A percentile compares a stretch with the other conserved stretches of the same genome.
These are phyloP conservation scores for Geotrichum aggregatum DNA, from an alignment of 1,139 yeast genomes.

Conservation along the genomic window DNA sequence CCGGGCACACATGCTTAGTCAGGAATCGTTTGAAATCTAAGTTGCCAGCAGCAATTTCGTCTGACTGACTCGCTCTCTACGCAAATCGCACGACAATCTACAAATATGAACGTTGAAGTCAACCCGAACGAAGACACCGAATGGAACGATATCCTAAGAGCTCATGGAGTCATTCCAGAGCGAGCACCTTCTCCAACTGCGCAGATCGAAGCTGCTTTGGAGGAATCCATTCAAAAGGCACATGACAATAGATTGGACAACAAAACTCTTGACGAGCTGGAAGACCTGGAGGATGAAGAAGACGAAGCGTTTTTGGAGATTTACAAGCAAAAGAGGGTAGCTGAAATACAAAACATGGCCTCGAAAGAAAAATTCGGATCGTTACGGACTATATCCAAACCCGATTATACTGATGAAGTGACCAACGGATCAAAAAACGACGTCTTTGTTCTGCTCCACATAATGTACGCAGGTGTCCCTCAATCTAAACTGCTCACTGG, in stretches of 20 bases:
- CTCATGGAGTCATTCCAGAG: constrained; percentile 88
- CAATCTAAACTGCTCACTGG: constrained; percentile 70
- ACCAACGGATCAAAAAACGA: constrained; percentile 64
- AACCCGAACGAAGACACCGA: constrained; percentile 96
- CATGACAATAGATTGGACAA: constrained; percentile 72
- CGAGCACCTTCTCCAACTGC: constrained; percentile 85
- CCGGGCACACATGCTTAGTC: neutral
- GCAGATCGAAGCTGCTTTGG: constrained; percentile 80
- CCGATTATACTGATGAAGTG: constrained; percentile 81
- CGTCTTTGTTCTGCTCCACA: constrained; percentile 66
- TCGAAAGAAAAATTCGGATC: constrained; percentile 67
- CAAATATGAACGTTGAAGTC: constrained; percentile 68
- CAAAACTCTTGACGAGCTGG: constrained; percentile 72
- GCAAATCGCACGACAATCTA: neutral
- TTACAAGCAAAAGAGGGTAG: constrained; percentile 72
- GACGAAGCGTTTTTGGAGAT: constrained; percentile 69
- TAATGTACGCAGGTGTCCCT: constrained; percentile 62
- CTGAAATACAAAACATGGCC: constrained; percentile 61
- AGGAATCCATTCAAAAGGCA: constrained; percentile 72
- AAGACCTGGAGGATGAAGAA: constrained; percentile 69
- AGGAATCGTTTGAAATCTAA: neutral
- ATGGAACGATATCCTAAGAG: constrained; percentile 92
- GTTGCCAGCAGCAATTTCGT: no score
- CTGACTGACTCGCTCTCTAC: neutral
- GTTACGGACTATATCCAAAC: constrained; percentile 72